Conservation (phyloP, 768 basidiomycete genomes). For the Tricholoma flavovirens region DNA sequence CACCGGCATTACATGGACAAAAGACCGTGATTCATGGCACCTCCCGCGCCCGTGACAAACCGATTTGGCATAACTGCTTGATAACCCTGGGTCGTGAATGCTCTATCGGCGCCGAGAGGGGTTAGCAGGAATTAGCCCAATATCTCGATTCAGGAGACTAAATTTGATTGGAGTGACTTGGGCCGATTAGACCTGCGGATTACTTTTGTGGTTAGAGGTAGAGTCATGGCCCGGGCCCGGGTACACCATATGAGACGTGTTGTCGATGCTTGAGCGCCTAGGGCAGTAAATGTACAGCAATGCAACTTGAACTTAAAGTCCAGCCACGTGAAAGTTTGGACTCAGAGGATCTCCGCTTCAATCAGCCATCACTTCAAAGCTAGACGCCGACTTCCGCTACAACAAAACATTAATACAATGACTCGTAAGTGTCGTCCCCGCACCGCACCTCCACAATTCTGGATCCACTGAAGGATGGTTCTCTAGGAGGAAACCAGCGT, state of each 20-base stretch:
- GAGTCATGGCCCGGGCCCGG: too few relatives aligned
- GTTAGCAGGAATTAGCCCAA: constrained; percentile 3
- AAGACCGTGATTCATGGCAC: background rate
- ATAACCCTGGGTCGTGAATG: background rate
- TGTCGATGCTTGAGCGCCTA: too few relatives aligned
- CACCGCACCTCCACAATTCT: constrained; percentile 9
- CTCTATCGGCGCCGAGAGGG: background rate
- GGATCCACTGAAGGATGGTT: constrained; percentile 17
- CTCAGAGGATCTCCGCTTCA: constrained; percentile 20
- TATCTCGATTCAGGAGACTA: constrained; percentile 16
- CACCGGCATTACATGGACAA: background rate
- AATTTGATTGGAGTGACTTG: background rate
- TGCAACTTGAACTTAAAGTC: too few relatives aligned
- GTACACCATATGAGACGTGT: too few relatives aligned
- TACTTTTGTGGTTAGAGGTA: too few relatives aligned
- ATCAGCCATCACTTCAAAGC: constrained; percentile 6
- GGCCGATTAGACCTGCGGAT: constrained; percentile 7
- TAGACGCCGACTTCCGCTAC: too few relatives aligned
- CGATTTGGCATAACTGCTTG: constrained; percentile 29
- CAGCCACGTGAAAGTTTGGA: constrained; percentile 8
- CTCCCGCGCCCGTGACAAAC: constrained; percentile 4
- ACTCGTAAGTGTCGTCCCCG: constrained; percentile 41
- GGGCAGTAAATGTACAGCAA: too few relatives aligned
- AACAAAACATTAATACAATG: constrained; percentile 29
- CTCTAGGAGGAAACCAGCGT: constrained; percentile 74